phyloP scores from a whole-genome alignment of 2,329 filamentous ascomycete species.

The Trichoderma koningii region DNA sequence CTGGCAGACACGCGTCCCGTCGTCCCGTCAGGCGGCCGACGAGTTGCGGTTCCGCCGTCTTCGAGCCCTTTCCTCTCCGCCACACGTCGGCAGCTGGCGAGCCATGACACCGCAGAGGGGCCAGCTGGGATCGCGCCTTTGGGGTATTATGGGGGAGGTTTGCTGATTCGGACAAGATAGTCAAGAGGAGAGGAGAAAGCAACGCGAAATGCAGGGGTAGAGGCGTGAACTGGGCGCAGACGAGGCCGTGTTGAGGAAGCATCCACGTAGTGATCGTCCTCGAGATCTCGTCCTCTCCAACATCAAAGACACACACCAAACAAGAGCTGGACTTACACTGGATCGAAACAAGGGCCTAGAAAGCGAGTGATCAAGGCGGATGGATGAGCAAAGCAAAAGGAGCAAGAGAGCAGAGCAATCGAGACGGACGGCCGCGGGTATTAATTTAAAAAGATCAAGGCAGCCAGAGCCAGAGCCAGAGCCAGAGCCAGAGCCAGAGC shows the following conservation, averaged over 20 bases:
- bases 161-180: neutral
- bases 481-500: neutral
- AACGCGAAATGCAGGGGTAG: neutral
- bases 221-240: neutral
- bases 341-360: slow-evolving; percentile 15
- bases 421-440: slow-evolving; percentile 17
- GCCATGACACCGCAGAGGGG: neutral
- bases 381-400: slow-evolving; percentile 1
- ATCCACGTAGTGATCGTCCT: neutral
- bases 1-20: slow-evolving; percentile 12
- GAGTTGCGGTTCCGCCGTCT: neutral
- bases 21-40: neutral
- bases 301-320: neutral
- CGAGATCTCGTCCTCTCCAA: neutral
- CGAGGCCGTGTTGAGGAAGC: slow-evolving; percentile 1
- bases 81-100: neutral
- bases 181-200: neutral
- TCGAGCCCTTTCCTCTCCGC: slow-evolving; percentile 1
- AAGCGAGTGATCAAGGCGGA: slow-evolving; percentile 26
- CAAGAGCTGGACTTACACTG: slow-evolving; percentile 7
- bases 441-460: slow-evolving; percentile 10
- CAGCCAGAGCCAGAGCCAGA: neutral
- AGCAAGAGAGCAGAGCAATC: slow-evolving; percentile 3
- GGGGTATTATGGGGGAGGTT: neutral
- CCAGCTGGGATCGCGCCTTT: neutral